Conservation (phyloP, 192 early-diverging fungal species). For the Coemansia erecta region DNA sequence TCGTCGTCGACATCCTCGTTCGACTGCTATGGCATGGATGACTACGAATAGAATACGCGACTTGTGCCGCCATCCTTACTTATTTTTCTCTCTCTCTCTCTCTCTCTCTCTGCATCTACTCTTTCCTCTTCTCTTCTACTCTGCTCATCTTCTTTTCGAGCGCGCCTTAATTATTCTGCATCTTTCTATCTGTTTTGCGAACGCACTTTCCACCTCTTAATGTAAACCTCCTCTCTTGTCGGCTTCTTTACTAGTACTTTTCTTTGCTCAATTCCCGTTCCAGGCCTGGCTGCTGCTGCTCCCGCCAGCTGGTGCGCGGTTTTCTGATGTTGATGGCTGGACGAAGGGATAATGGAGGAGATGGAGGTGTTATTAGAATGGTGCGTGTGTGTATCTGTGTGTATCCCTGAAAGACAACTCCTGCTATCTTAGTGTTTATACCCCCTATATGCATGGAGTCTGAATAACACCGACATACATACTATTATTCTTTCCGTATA, state of each 20-base stretch:
- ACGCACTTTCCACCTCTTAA: slow-evolving; percentile 3
- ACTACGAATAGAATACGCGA: slow-evolving; percentile 24
- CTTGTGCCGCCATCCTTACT: not conserved
- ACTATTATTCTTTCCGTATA: too few relatives aligned
- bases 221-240: slow-evolving; percentile 4
- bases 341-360: too few relatives aligned
- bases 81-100: slow-evolving; percentile 3
- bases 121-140: not conserved
- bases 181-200: not conserved
- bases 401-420: too few relatives aligned
- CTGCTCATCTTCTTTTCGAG: not conserved
- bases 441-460: too few relatives aligned
- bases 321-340: too few relatives aligned
- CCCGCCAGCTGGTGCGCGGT: too few relatives aligned
- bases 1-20: slow-evolving; percentile 39
- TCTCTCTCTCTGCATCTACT: not conserved
- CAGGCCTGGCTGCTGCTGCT: too few relatives aligned
- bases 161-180: not conserved
- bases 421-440: too few relatives aligned
- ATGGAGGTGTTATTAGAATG: too few relatives aligned
- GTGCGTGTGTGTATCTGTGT: too few relatives aligned
- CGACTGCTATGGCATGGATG: slow-evolving; percentile 35
- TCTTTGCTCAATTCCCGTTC: not conserved
- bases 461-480: too few relatives aligned
- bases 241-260: not conserved